Percentiles rank a stretch among this genome's conserved stretches.
phyloP scores from a whole-genome alignment of 176 grass and related monocot genomes.

The sorghum (Sorghum bicolor) region Sorghum_bicolor_NCBIv3 NC_012876.2:7888001-7888500 shows the following conservation, averaged over 20 bases:
- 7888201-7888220: not conserved
- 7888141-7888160: constrained; percentile 3
- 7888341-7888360: not conserved
- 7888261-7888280: not conserved
- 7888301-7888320: not conserved
- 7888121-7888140: constrained; percentile 11
- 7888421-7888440: not conserved
- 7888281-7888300: not conserved
- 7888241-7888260: not conserved
- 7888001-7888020: constrained; percentile 10
- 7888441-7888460: not conserved
- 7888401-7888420: not conserved
- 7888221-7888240: not conserved
- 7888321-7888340: not conserved
- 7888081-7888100: constrained; percentile 15
- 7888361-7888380: not conserved
- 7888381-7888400: not conserved
- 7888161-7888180: not conserved
- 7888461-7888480: not conserved
- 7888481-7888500: not conserved
- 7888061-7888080: constrained; percentile 29
- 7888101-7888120: constrained; percentile 15
- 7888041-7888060: constrained; percentile 23
- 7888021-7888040: constrained; percentile 38
- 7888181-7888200: not conserved